phyloP scores from a whole-genome alignment of 2,329 filamentous ascomycete genomes.

The Aspergillus felis region DNA sequence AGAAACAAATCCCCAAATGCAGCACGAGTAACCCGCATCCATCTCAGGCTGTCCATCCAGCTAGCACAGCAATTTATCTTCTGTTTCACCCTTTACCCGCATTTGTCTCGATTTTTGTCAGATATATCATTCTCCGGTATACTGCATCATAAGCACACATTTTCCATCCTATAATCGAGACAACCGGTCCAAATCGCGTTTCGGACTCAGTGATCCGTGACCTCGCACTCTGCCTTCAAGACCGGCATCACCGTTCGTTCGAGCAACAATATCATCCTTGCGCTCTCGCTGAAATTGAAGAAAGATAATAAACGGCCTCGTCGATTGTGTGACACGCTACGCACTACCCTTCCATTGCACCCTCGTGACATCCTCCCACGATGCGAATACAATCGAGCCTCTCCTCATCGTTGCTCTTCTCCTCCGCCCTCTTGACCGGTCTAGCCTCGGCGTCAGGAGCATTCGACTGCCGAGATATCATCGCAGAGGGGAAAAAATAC shows the following conservation, averaged over 20 bases:
- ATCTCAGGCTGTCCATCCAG: neutral
- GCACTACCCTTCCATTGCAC: neutral
- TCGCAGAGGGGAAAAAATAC: conserved; percentile 35
- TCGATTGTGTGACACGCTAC: neutral
- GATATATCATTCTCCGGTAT: neutral
- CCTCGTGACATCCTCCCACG: conserved; percentile 2
- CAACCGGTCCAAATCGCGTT: neutral
- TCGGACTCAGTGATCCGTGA: neutral
- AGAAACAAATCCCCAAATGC: neutral
- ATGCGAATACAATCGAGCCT: conserved; percentile 33
- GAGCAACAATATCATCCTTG: neutral
- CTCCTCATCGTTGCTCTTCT: conserved; percentile 23
- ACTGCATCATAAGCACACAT: neutral
- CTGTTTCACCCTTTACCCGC: neutral
- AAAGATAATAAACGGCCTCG: neutral
- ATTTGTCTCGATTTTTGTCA: neutral
- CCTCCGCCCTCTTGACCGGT: conserved; percentile 20
- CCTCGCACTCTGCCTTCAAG: neutral
- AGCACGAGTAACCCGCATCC: neutral
- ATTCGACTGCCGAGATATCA: conserved; percentile 39
- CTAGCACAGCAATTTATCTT: neutral
- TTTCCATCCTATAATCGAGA: neutral
- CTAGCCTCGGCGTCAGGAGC: conserved; percentile 23
- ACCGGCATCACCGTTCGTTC: neutral
- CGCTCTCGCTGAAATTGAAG: neutral